Base-by-base conservation (phyloP, 345 rosid genomes). In the Camelina sativa region DNA sequence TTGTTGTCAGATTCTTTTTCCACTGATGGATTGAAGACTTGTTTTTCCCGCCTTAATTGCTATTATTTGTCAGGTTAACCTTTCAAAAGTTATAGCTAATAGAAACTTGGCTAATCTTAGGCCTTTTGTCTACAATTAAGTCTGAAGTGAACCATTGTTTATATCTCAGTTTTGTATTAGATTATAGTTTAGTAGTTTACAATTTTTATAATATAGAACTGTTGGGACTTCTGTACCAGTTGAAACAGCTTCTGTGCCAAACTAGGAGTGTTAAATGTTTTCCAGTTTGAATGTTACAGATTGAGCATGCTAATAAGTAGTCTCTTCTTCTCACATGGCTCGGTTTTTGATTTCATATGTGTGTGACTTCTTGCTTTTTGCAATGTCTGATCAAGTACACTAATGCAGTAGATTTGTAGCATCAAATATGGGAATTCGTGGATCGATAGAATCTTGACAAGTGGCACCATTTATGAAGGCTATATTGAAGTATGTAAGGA, bases 401-500 rank as follows among this genome's bases (percentile, higher is more conserved):
- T 60, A 3, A 69, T 23, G 71, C 80, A 62, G 57, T 71, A 62
- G 69, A 54, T 53, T 69, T 62, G 79, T 69, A 76, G 51, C 69
- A 69, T 54, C 70, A 44, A 47, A 17, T 62, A 44, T 62, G 58
- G 70, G 71, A 69, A 55, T 1, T 11, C 60, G 75, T 76, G 80
- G 75, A 76, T 46, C 37, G 44, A 62, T 69, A 70, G 59, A 63
- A 69, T 54, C 0, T 54, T 25, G 65, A 76, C 80, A 76, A 76
- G 80, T 76, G 75, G 80, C 75, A 25, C 0, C 59, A 69, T 69
- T 62, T 46, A 55, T 55, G 71, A 56, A 69, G 75, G 22, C 65
- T 34, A 69, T 22, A 69, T 76, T 76, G 80, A 76, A 77, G 80
- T 64, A 71, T 56, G 72, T 71, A 57, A 76, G 80, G 80, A 76